Conservation (phyloP, 768 basidiomycete genomes). For the Russula abietina region DNA sequence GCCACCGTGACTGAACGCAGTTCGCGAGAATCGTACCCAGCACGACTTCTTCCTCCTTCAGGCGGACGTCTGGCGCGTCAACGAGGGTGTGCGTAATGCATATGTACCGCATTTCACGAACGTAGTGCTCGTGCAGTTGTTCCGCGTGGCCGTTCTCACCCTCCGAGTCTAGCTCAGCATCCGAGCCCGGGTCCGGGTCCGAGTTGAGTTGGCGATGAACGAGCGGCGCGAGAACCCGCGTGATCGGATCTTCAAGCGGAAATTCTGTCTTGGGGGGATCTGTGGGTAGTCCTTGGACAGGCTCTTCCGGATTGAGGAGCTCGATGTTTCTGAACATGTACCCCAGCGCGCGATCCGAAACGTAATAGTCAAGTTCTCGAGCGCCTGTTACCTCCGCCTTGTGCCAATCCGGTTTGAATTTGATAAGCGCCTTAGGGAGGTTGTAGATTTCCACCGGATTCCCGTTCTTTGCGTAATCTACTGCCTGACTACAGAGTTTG, state of each 20-base stretch:
- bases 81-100: slow-evolving; percentile 62
- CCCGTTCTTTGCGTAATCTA: slow-evolving; percentile 79
- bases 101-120: slow-evolving; percentile 64
- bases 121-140: slow-evolving; percentile 45
- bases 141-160: not conserved
- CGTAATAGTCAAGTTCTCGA: slow-evolving; percentile 60
- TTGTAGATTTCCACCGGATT: slow-evolving; percentile 48
- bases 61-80: slow-evolving; percentile 44
- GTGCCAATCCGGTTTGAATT: slow-evolving; percentile 77
- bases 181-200: not conserved
- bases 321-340: slow-evolving; percentile 59
- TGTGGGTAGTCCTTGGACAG: slow-evolving; percentile 11
- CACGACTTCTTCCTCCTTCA: slow-evolving; percentile 70
- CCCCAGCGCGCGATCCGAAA: slow-evolving; percentile 65
- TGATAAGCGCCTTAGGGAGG: slow-evolving; percentile 52
- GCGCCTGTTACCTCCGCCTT: slow-evolving; percentile 37
- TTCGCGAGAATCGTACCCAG: slow-evolving; percentile 68
- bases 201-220: not conserved
- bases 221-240: not conserved
- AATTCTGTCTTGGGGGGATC: not conserved
- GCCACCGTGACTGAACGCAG: slow-evolving; percentile 55
- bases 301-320: slow-evolving; percentile 37
- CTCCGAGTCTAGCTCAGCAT: not conserved
- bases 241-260: slow-evolving; percentile 12
- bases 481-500: slow-evolving; percentile 56